Conservation (phyloP, 2,329 filamentous ascomycete species). For the Aspergillus flavus region DNA sequence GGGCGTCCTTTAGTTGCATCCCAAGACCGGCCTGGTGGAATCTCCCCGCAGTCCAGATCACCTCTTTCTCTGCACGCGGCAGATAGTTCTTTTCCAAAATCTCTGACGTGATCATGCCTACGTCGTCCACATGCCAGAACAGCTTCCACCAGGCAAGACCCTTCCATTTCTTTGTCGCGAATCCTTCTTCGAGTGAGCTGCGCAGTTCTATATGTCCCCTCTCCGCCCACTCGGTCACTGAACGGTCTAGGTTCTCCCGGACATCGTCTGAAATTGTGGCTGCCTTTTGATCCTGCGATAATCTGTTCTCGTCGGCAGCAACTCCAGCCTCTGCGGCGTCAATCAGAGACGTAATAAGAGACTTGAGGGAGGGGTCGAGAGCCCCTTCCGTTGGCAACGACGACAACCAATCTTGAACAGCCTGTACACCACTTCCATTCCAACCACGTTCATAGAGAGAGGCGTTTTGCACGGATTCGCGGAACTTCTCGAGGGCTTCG, state of each 20-base stretch:
- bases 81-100: slow-evolving; percentile 79
- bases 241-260: slow-evolving; percentile 56
- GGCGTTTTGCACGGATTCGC: slow-evolving; percentile 69
- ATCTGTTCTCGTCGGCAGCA: slow-evolving; percentile 30
- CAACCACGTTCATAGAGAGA: slow-evolving; percentile 73
- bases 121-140: slow-evolving; percentile 92
- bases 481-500: slow-evolving; percentile 67
- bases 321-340: slow-evolving; percentile 40
- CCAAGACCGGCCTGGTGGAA: slow-evolving; percentile 65
- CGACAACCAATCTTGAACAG: slow-evolving; percentile 66
- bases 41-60: slow-evolving; percentile 81
- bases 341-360: slow-evolving; percentile 69
- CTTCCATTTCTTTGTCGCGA: slow-evolving; percentile 74
- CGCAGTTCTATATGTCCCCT: slow-evolving; percentile 81
- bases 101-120: slow-evolving; percentile 78
- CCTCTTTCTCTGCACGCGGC: slow-evolving; percentile 72
- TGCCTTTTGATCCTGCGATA: slow-evolving; percentile 32
- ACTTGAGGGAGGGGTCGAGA: slow-evolving; percentile 68
- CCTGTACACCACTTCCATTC: slow-evolving; percentile 70
- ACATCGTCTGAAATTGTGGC: slow-evolving; percentile 46
- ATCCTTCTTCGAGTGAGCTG: slow-evolving; percentile 75
- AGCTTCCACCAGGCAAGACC: slow-evolving; percentile 91
- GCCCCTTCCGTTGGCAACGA: slow-evolving; percentile 31
- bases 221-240: slow-evolving; percentile 74
- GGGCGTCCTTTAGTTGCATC: slow-evolving; percentile 34